Evolutionary conservation across 768 basidiomycete species (phyloP), one percentile per base, ranked within the genome.

Genomic region (Tricholoma sp.): DNA sequence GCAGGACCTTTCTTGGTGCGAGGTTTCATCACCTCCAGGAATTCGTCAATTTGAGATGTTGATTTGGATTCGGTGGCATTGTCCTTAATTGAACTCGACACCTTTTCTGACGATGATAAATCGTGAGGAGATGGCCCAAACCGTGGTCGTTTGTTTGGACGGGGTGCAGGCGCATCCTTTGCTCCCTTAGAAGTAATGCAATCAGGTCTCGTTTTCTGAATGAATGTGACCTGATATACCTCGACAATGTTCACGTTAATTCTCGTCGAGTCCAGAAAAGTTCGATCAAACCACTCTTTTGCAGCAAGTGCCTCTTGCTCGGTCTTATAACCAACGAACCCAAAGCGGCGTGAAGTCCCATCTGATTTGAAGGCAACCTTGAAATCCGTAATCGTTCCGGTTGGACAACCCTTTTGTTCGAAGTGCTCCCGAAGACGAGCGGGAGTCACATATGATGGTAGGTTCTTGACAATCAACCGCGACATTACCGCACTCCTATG

Each of bases 241-340:
- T 93, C 85, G 16, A 95, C 83, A 29, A 91, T 67, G 21, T 82
- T 78, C 2, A 95, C 93, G 56, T 70, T 83, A 50, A 98, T 83
- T 59, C 86, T 81, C 8, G 86, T 80, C 6, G 91, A 87, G 47
- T 87, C 91, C 27, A 98, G 79, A 67, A 88, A 98, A 0, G 88
- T 90, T 21, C 81, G 78, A 69, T 95, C 84, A 62, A 89, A 95
- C 88, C 89, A 98, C 34, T 86, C 81, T 67, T 81, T 83, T 0
- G 91, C 94, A 4, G 78, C 76, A 5, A 72, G 56, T 0, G 96
- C 96, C 57, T 97, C 90, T 27, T 80, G 75, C 29, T 86, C 78
- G 0, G 86, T 82, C 72, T 90, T 93, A 78, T 85, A 98, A 0
- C 97, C 97, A 8, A 96, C 78, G 66, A 98, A 99, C 0, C 90